Conservation (phyloP, 208 protist genomes). For the Trichomonas gallinae region DNA sequence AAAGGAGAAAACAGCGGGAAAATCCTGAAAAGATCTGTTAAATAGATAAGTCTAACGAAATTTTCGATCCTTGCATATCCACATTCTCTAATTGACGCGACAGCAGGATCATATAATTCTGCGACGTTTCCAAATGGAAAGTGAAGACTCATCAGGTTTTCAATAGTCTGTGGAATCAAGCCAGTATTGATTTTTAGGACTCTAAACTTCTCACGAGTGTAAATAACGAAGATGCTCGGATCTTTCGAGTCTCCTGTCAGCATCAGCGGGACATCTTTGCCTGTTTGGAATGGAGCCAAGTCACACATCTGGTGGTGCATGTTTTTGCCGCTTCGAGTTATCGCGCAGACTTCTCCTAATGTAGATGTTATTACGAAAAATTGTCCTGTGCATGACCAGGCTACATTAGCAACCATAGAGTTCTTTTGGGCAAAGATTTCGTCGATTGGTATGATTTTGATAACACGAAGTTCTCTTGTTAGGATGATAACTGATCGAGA, state of each 20-base stretch:
- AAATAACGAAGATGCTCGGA: background rate
- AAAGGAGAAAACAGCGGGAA: background rate
- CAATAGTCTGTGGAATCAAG: background rate
- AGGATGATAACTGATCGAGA: background rate
- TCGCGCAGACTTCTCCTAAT: background rate
- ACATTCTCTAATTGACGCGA: background rate
- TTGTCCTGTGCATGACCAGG: background rate
- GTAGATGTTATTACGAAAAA: background rate
- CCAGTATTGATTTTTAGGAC: background rate
- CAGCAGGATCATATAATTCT: background rate
- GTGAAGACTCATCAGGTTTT: slow-evolving; percentile 7
- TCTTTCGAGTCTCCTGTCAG: background rate
- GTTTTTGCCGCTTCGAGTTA: background rate
- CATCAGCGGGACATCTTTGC: background rate
- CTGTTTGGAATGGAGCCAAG: background rate
- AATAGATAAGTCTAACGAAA: background rate
- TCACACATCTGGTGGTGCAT: background rate
- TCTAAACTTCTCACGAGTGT: background rate
- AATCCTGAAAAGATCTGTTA: background rate
- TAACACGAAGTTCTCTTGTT: background rate
- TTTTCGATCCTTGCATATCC: background rate
- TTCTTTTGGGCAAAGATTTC: background rate
- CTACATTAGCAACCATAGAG: background rate
- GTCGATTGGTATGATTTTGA: background rate
- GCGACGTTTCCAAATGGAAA: background rate